Evolutionary conservation across 257 asterid genomes (phyloP).

Genomic region (Solanum arcanum): DNA sequence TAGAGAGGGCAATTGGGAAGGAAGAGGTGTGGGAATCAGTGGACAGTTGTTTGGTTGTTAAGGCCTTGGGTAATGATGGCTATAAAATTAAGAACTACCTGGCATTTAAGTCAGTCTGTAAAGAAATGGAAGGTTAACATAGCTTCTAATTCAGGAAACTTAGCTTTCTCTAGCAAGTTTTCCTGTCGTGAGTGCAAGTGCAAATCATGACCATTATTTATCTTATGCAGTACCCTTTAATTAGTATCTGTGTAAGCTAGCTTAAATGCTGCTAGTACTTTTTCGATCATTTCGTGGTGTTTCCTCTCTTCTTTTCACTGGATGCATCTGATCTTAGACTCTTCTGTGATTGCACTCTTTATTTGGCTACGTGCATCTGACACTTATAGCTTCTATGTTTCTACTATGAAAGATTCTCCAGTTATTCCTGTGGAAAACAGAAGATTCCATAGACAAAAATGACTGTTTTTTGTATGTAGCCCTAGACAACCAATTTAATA

Average conservation of each 20-base stretch:
- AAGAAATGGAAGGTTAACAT: not conserved
- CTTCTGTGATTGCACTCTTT: not conserved
- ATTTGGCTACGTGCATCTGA: not conserved
- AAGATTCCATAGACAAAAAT: not conserved
- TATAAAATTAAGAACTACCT: not conserved
- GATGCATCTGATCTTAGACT: not conserved
- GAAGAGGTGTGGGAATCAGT: not conserved
- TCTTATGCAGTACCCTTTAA: not conserved
- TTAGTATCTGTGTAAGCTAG: not conserved
- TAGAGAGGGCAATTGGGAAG: not conserved
- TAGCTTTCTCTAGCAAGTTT: not conserved
- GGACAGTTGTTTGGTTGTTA: not conserved
- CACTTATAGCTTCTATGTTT: not conserved
- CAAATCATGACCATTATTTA: not conserved
- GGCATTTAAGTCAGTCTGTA: not conserved
- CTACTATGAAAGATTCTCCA: not conserved
- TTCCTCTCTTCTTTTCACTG: not conserved
- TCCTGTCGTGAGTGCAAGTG: not conserved
- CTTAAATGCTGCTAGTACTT: not conserved
- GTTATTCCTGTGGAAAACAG: not conserved
- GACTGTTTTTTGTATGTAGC: not conserved
- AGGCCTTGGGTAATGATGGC: not conserved
- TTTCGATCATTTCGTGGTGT: not conserved
- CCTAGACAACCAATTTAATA: not conserved
- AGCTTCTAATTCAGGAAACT: not conserved